These are phyloP conservation scores for Yamadazyma sp. DNA, from an alignment of 805 yeast species.

Conservation along the genomic window DNA sequence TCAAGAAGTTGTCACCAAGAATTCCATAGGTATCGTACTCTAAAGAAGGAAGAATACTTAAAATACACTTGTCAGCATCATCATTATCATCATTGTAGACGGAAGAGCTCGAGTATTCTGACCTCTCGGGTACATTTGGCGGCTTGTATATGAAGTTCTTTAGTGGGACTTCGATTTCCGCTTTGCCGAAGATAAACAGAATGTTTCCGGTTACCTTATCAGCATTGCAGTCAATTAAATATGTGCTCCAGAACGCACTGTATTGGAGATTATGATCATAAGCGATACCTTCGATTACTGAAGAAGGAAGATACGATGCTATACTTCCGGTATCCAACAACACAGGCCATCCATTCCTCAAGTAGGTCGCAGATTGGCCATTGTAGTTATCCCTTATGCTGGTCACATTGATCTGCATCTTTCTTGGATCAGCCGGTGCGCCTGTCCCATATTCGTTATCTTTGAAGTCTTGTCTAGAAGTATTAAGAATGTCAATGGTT, in stretches of 20 bases:
- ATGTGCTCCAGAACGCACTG: conserved; percentile 18
- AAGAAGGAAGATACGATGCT: conserved; percentile 40
- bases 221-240: conserved; percentile 8
- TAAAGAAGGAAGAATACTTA: no score
- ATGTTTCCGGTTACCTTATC: neutral
- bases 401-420: neutral
- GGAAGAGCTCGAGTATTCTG: no score
- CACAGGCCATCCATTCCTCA: conserved; percentile 3
- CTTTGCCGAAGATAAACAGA: conserved; percentile 56
- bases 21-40: conserved; percentile 1
- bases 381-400: neutral
- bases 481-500: neutral
- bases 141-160: conserved; percentile 25
- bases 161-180: conserved; percentile 51
- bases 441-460: neutral
- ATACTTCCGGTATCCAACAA: conserved; percentile 33
- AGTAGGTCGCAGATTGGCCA: neutral
- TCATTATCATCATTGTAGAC: no score
- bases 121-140: no score
- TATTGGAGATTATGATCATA: conserved; percentile 24
- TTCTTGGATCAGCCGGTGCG: neutral
- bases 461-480: neutral
- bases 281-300: conserved; percentile 34
- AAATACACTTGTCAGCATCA: no score
- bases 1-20: conserved; percentile 65